Percentiles rank a stretch among this genome's conserved stretches.
Evolutionary conservation across 2,329 filamentous ascomycete species (phyloP).

Genomic region (Fusarium pseudonygamai): DNA sequence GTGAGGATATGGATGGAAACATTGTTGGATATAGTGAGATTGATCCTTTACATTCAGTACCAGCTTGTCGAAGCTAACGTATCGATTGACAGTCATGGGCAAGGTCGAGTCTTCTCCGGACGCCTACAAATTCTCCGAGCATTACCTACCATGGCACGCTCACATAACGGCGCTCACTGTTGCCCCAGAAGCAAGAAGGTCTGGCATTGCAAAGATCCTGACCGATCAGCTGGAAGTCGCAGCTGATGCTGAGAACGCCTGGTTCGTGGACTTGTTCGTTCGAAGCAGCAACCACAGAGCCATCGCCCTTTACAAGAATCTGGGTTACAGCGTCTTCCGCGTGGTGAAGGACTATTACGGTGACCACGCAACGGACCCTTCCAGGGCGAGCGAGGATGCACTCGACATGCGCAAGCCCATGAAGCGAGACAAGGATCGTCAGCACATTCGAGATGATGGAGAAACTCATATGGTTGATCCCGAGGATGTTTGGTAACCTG

Average conservation of each 20-base stretch:
- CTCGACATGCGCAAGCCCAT: slow-evolving; percentile 97
- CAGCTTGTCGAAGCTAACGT: slow-evolving; percentile 38
- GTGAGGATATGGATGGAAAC: slow-evolving; percentile 85
- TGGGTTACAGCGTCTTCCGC: slow-evolving; percentile 92
- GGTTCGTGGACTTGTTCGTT: slow-evolving; percentile 97
- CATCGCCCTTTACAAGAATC: slow-evolving; percentile 85
- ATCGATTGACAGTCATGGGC: slow-evolving; percentile 82
- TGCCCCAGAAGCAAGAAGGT: slow-evolving; percentile 82
- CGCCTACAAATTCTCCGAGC: slow-evolving; percentile 77
- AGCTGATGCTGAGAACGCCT: slow-evolving; percentile 83
- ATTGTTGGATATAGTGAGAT: slow-evolving; percentile 91
- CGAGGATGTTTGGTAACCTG: slow-evolving; percentile 80
- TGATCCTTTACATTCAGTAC: background rate
- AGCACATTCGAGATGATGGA: slow-evolving; percentile 83
- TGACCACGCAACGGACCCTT: slow-evolving; percentile 76
- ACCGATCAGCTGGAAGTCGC: slow-evolving; percentile 83
- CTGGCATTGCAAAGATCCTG: slow-evolving; percentile 87
- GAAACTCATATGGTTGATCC: slow-evolving; percentile 81
- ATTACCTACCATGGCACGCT: slow-evolving; percentile 99
- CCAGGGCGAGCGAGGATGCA: slow-evolving; percentile 79
- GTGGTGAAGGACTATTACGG: slow-evolving; percentile 93
- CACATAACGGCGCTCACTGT: slow-evolving; percentile 97
- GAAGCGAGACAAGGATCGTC: slow-evolving; percentile 77
- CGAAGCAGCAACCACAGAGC: slow-evolving; percentile 87
- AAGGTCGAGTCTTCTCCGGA: slow-evolving; percentile 91